Evolutionary conservation across 441 rosid genomes (phyloP).

Genomic region (Pelargonium fulgidum): DNA sequence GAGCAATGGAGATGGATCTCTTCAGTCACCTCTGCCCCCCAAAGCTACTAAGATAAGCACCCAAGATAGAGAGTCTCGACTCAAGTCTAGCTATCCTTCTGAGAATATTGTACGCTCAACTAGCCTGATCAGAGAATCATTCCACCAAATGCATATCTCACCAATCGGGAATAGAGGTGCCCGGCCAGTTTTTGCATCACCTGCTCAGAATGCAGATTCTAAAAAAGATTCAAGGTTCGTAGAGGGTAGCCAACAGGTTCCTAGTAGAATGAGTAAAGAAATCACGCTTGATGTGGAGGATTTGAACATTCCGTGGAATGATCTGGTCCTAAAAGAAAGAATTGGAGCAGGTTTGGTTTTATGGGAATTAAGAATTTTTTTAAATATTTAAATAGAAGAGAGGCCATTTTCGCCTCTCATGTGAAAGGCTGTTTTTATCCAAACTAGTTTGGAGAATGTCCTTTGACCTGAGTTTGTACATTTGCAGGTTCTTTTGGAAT

Average conservation of each 20-base stretch:
- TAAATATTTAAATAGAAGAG: constrained; percentile 8
- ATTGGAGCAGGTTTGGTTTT: constrained; percentile 84
- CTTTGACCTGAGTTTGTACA: constrained; percentile 21
- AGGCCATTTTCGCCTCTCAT: constrained; percentile 13
- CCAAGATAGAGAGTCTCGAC: constrained; percentile 39
- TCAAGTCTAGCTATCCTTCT: constrained; percentile 30
- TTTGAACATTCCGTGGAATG: constrained; percentile 84
- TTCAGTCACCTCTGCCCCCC: constrained; percentile 34
- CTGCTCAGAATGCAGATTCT: constrained; percentile 31
- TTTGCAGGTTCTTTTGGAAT: constrained; percentile 98
- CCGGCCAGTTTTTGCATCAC: constrained; percentile 24
- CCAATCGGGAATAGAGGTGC: constrained; percentile 33
- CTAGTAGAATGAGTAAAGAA: constrained; percentile 43
- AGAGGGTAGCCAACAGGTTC: constrained; percentile 35
- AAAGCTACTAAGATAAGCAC: constrained; percentile 29
- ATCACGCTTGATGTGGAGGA: constrained; percentile 71
- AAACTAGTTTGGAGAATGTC: constrained; percentile 15
- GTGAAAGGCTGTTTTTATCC: constrained; percentile 13
- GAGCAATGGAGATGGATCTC: constrained; percentile 33
- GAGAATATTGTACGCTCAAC: constrained; percentile 35
- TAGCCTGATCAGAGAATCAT: constrained; percentile 38
- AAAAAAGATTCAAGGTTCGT: constrained; percentile 32
- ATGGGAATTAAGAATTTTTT: constrained; percentile 12
- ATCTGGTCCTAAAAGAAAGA: constrained; percentile 80
- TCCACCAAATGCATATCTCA: constrained; percentile 35